Evolutionary conservation across 495 filamentous ascomycete species (phyloP).

Genomic region (Parathielavia appendiculata): DNA sequence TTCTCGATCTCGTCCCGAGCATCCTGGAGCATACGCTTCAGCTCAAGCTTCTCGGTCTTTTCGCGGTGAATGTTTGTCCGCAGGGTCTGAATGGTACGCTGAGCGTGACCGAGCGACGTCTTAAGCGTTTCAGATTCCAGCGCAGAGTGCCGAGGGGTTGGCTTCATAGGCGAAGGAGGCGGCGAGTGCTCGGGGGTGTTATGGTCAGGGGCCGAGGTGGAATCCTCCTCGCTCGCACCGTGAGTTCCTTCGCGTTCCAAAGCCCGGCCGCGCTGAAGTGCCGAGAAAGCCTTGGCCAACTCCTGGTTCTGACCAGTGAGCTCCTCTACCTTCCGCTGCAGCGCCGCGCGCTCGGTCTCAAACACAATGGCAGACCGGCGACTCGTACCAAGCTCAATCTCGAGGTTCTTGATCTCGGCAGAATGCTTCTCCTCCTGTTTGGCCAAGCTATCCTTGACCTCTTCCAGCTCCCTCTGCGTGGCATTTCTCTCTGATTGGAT

Average conservation of each 20-base stretch:
- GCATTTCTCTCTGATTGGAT: slow-evolving; percentile 68
- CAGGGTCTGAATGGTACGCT: slow-evolving; percentile 90
- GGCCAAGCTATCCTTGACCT: slow-evolving; percentile 69
- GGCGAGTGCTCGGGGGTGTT: slow-evolving; percentile 85
- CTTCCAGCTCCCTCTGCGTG: slow-evolving; percentile 79
- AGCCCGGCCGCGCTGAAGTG: slow-evolving; percentile 59
- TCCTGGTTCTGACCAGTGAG: slow-evolving; percentile 82
- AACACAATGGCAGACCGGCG: slow-evolving; percentile 67
- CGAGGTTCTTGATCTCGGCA: slow-evolving; percentile 70
- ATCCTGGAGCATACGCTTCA: slow-evolving; percentile 93
- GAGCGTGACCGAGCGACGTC: slow-evolving; percentile 88
- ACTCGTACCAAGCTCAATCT: slow-evolving; percentile 75
- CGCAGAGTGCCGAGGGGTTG: slow-evolving; percentile 79
- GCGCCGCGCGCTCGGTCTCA: slow-evolving; percentile 64
- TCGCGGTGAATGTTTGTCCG: slow-evolving; percentile 93
- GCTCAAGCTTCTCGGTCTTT: slow-evolving; percentile 94
- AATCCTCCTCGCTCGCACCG: slow-evolving; percentile 56
- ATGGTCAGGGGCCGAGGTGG: slow-evolving; percentile 60
- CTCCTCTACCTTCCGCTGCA: slow-evolving; percentile 81
- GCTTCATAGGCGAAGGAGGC: slow-evolving; percentile 83
- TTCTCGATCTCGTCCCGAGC: slow-evolving; percentile 88
- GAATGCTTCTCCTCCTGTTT: slow-evolving; percentile 78
- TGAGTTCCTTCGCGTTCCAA: slow-evolving; percentile 56
- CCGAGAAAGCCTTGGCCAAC: slow-evolving; percentile 66
- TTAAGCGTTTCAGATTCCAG: slow-evolving; percentile 92